A percentile compares a stretch with the other conserved stretches of the same genome.
Conservation (phyloP, 306 rosid genomes). For the Carpinus fangiana region DNA sequence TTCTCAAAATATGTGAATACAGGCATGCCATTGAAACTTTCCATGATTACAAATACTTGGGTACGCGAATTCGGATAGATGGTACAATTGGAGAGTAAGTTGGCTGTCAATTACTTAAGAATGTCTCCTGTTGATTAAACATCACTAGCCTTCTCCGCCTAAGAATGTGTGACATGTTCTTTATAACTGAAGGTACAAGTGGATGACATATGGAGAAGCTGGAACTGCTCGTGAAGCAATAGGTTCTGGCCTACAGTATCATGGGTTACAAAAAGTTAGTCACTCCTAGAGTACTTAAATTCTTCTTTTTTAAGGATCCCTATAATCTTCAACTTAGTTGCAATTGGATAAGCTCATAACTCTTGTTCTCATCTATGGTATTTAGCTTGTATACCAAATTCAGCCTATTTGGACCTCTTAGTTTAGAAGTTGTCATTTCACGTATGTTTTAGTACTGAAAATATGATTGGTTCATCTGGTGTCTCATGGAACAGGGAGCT, state of each 20-base stretch:
- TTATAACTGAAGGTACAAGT: slow-evolving; percentile 68
- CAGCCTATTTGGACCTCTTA: not conserved
- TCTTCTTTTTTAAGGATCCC: not conserved
- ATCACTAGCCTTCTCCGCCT: not conserved
- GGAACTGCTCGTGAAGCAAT: slow-evolving; percentile 80
- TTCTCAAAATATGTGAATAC: slow-evolving; percentile 22
- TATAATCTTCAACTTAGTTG: not conserved
- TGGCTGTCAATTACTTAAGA: not conserved
- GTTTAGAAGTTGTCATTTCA: not conserved
- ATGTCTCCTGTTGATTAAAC: slow-evolving; percentile 21
- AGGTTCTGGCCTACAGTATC: slow-evolving; percentile 81
- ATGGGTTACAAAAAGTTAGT: slow-evolving; percentile 72
- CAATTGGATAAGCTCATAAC: not conserved
- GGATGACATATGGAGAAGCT: slow-evolving; percentile 98
- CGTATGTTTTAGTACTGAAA: not conserved
- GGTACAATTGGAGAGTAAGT: slow-evolving; percentile 95
- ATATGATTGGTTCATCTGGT: not conserved
- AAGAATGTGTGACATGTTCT: slow-evolving; percentile 4
- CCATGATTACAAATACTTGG: slow-evolving; percentile 84
- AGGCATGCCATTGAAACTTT: slow-evolving; percentile 81
- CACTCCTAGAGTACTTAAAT: not conserved
- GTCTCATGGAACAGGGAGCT: slow-evolving; percentile 54
- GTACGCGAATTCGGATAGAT: slow-evolving; percentile 83
- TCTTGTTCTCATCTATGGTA: not conserved
- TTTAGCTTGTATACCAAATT: not conserved